Evolutionary conservation across 345 rosid genomes (phyloP).

Genomic region (Eutrema japonicum): DNA sequence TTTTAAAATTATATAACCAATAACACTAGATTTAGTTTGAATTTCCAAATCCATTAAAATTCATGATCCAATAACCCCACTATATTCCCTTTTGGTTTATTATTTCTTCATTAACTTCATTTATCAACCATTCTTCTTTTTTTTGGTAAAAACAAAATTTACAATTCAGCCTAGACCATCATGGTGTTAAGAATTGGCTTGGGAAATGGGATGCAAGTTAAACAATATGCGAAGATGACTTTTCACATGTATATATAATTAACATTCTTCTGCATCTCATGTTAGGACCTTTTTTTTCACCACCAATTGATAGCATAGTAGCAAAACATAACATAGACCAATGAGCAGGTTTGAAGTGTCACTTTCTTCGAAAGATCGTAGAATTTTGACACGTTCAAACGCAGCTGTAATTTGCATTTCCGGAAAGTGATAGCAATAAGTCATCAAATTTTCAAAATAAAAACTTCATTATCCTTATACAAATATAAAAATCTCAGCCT

Average conservation of each 20-base stretch:
- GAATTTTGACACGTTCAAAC: slow-evolving; percentile 30
- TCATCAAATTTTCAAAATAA: slow-evolving; percentile 8
- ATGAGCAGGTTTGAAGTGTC: slow-evolving; percentile 23
- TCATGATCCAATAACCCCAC: too few relatives aligned
- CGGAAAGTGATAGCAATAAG: slow-evolving; percentile 25
- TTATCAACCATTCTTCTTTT: slow-evolving; percentile 5
- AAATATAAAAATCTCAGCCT: not conserved
- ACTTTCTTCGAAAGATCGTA: slow-evolving; percentile 35
- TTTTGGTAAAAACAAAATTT: not conserved
- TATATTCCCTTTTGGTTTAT: slow-evolving; percentile 13
- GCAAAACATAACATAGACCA: slow-evolving; percentile 25
- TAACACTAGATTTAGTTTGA: too few relatives aligned
- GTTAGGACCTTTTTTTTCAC: not conserved
- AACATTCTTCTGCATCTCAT: slow-evolving; percentile 6
- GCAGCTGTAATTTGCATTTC: slow-evolving; percentile 41
- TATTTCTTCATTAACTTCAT: slow-evolving; percentile 1
- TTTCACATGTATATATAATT: not conserved
- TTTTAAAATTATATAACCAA: too few relatives aligned
- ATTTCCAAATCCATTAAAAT: too few relatives aligned
- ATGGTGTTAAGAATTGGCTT: not conserved
- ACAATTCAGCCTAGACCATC: not conserved
- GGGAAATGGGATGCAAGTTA: not conserved
- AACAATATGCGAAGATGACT: slow-evolving; percentile 6
- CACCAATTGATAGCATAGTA: not conserved
- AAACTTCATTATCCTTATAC: not conserved